These are phyloP conservation scores for Yamadazyma phyllophila DNA, from an alignment of 805 yeast species.

Conservation along the genomic window DNA sequence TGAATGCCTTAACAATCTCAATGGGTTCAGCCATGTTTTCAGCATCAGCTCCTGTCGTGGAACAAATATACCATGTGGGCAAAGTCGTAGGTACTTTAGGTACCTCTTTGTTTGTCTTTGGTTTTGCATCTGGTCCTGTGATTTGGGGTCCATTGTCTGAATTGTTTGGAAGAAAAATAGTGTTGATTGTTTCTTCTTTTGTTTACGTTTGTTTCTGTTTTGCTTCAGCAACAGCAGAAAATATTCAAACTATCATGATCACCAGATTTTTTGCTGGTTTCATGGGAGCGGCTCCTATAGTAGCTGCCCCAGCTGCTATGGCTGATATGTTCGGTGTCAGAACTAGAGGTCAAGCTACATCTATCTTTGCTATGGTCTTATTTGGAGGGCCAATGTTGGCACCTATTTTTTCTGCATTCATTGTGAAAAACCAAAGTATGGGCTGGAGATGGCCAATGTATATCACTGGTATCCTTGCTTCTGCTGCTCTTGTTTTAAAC, in stretches of 20 bases:
- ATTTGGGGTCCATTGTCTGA: slow-evolving; percentile 57
- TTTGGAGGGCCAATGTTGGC: slow-evolving; percentile 80
- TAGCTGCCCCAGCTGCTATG: slow-evolving; percentile 81
- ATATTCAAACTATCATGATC: slow-evolving; percentile 72
- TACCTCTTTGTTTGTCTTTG: slow-evolving; percentile 79
- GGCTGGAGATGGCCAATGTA: slow-evolving; percentile 64
- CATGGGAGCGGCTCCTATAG: slow-evolving; percentile 81
- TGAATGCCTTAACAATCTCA: slow-evolving; percentile 44
- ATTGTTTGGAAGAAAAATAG: slow-evolving; percentile 38
- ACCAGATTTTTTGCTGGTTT: slow-evolving; percentile 80
- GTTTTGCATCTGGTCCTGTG: slow-evolving; percentile 91
- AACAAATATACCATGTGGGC: slow-evolving; percentile 55
- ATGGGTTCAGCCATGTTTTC: slow-evolving; percentile 87
- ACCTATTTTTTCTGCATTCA: slow-evolving; percentile 57
- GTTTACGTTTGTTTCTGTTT: slow-evolving; percentile 42
- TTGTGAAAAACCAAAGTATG: slow-evolving; percentile 33
- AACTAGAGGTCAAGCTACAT: slow-evolving; percentile 73
- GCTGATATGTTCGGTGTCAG: slow-evolving; percentile 73
- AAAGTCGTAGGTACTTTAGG: slow-evolving; percentile 70
- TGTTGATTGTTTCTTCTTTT: slow-evolving; percentile 43
- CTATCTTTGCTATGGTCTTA: slow-evolving; percentile 68
- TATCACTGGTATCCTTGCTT: slow-evolving; percentile 44
- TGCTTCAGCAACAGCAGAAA: slow-evolving; percentile 76
- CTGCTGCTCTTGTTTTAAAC: slow-evolving; percentile 29
- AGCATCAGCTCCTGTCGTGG: slow-evolving; percentile 50